Evolutionary conservation across 2,329 filamentous ascomycete species (phyloP).

Genomic region (Plenodomus lindquistii): DNA sequence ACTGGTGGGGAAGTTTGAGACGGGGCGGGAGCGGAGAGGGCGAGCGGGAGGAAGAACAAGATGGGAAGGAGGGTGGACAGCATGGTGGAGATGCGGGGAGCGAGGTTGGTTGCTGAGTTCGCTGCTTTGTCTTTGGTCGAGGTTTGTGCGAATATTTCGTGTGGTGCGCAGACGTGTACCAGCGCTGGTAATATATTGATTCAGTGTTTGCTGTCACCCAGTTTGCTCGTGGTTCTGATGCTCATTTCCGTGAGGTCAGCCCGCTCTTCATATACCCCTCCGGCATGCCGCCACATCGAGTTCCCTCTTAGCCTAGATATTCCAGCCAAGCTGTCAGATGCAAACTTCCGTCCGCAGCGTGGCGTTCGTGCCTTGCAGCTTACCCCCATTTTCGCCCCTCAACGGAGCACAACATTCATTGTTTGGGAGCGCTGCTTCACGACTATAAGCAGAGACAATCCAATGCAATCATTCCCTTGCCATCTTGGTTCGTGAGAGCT

Average conservation of each 20-base stretch:
- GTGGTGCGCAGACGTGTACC: too few relatives aligned
- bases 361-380: constrained; percentile 9
- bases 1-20: not conserved
- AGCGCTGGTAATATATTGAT: too few relatives aligned
- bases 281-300: constrained; percentile 3
- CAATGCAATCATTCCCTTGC: not conserved
- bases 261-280: constrained; percentile 1
- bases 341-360: constrained; percentile 17
- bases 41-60: not conserved
- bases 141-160: too few relatives aligned
- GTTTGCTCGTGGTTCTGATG: not conserved
- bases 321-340: constrained; percentile 22
- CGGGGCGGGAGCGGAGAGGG: not conserved
- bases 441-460: constrained; percentile 5
- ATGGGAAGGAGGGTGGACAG: not conserved
- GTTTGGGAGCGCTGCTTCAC: constrained; percentile 4
- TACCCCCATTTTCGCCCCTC: constrained; percentile 4
- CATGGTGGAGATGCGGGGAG: not conserved
- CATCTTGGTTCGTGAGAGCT: not conserved
- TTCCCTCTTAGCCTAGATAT: not conserved
- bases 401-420: constrained; percentile 7
- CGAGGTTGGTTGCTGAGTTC: too few relatives aligned
- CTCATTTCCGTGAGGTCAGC: constrained; percentile 2
- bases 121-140: too few relatives aligned
- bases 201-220: not conserved